Evolutionary conservation across 805 yeast genomes (phyloP).

Genomic region (Maudiozyma serrabonitensis): DNA sequence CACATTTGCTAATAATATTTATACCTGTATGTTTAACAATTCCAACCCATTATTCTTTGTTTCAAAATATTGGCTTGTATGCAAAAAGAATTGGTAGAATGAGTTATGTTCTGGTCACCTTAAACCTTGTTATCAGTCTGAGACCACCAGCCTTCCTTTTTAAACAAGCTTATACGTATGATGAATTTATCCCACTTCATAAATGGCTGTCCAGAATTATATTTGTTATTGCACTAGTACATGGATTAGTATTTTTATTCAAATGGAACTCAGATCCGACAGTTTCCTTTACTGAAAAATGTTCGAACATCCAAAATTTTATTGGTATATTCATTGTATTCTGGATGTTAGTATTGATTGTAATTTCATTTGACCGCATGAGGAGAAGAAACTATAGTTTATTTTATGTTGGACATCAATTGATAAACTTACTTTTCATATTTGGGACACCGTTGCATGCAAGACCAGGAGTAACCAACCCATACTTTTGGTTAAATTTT

Average conservation of each 20-base stretch:
- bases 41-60: slow-evolving; percentile 24
- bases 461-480: slow-evolving; percentile 51
- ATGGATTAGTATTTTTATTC: slow-evolving; percentile 42
- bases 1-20: slow-evolving; percentile 30
- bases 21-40: slow-evolving; percentile 30
- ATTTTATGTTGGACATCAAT: slow-evolving; percentile 51
- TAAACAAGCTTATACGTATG: slow-evolving; percentile 34
- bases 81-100: slow-evolving; percentile 55
- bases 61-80: slow-evolving; percentile 15
- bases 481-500: slow-evolving; percentile 21
- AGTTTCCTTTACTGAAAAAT: slow-evolving; percentile 28
- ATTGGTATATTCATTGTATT: slow-evolving; percentile 42
- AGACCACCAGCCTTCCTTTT: slow-evolving; percentile 44
- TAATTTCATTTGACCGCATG: slow-evolving; percentile 40
- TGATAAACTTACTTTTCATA: slow-evolving; percentile 39
- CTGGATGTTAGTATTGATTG: slow-evolving; percentile 29
- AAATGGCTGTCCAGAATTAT: slow-evolving; percentile 63
- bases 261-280: slow-evolving; percentile 38
- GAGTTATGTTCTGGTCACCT: slow-evolving; percentile 47
- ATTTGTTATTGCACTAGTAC: slow-evolving; percentile 36
- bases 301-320: slow-evolving; percentile 32
- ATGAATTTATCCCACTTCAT: slow-evolving; percentile 48
- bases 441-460: slow-evolving; percentile 50
- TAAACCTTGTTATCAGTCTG: slow-evolving; percentile 45
- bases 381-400: slow-evolving; percentile 40